Base-by-base conservation (phyloP, 2,329 filamentous ascomycete genomes). In the Didymella sp. region DNA sequence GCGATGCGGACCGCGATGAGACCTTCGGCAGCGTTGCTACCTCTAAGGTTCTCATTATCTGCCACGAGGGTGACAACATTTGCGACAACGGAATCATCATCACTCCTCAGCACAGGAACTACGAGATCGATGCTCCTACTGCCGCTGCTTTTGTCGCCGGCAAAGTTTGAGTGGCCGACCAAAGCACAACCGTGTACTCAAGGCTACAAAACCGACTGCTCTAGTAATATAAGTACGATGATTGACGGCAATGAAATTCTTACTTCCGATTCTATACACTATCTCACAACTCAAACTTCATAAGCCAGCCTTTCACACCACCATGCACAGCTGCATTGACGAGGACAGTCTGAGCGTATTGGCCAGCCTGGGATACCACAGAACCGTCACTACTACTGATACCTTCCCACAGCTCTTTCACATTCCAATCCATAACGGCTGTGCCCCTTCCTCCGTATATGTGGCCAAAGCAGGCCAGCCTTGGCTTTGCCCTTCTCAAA, bases 391-490 rank as follows among this genome's bases (percentile, higher is more conserved):
- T 2, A n/a, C 2, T 11, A 13, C 11, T 7, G 3, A 33, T 15
- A 1, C 21, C 27, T 2, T 8, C 9, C n/a, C 31, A 8, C 17
- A 53, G 9, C 11, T 25, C 40, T 21, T 12, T 19, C 7, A 27
- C 7, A 3, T 4, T n/a, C 42, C 51, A 53, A 13, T 42, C 6
- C n/a, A 47, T 19, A 3, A 15, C 17, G 7, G 21, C 43, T 11
- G 25, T 46, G 9, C 72, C 67, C 43, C 71, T 68, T 4, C 77
- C 82, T 60, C 81, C 79, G 68, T 87, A 84, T 4, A 87, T 84
- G 72, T 87, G 85, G 0, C 85, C 85, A 63, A 87, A 88, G 60
- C 83, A 83, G 66, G 86, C 83, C 17, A 88, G 46, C 11, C 75
- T 70, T 0, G 86, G 86, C 27, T 75, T 74, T 1, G 73, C 56